Evolutionary conservation across 2,329 filamentous ascomycete genomes (phyloP).

Genomic region (Ophiostoma tasmaniense): DNA sequence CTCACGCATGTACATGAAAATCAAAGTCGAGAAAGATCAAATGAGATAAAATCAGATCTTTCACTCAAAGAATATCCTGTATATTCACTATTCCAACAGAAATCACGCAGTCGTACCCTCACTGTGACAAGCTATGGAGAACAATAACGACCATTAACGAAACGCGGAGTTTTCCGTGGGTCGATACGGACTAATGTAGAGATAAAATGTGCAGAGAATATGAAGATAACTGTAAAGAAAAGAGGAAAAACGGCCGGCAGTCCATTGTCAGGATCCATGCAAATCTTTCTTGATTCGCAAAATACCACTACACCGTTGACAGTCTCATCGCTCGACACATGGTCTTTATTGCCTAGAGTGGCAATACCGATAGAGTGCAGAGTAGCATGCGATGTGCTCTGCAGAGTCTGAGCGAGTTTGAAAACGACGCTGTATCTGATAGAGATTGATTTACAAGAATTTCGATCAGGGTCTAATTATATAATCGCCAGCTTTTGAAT

Average conservation of each 20-base stretch:
- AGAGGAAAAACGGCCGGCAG: not conserved
- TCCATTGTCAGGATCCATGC: not conserved
- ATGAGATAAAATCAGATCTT: not conserved
- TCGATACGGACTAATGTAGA: not conserved
- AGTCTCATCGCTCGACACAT: not conserved
- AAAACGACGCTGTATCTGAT: not conserved
- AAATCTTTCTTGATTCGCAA: not conserved
- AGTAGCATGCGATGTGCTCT: not conserved
- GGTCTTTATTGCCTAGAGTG: not conserved
- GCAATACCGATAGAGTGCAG: not conserved
- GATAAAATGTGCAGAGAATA: no score
- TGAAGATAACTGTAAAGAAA: not conserved
- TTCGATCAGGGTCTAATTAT: no score
- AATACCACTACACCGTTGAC: not conserved
- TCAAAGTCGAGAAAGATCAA: not conserved
- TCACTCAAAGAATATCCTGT: no score
- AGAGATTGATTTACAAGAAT: no score
- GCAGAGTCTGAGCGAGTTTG: not conserved
- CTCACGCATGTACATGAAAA: not conserved
- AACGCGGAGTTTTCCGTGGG: not conserved
- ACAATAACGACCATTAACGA: not conserved
- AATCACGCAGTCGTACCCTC: not conserved
- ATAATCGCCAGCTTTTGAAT: no score
- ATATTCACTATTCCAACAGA: no score
- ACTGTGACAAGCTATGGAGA: not conserved